Evolutionary conservation across 2,329 filamentous ascomycete species (phyloP).

Genomic region (Rhinocladiella similis): DNA sequence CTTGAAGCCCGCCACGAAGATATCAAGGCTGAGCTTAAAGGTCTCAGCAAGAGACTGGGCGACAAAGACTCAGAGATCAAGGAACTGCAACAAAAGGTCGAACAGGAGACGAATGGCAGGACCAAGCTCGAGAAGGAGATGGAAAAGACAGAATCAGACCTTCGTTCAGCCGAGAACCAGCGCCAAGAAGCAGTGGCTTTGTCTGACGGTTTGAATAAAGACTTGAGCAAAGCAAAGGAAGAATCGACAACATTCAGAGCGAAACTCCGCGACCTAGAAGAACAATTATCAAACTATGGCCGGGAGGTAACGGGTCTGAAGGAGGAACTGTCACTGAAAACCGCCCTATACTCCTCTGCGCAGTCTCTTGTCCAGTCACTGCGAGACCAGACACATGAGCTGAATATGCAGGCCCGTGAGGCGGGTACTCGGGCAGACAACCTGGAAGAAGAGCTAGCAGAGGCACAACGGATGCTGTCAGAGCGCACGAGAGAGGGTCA

Average conservation of each 20-base stretch:
- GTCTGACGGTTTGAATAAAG: constrained; percentile 68
- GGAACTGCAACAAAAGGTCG: constrained; percentile 73
- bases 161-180: constrained; percentile 74
- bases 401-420: constrained; percentile 90
- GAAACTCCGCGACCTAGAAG: constrained; percentile 72
- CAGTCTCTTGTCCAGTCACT: constrained; percentile 86
- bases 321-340: constrained; percentile 81
- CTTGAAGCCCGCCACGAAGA: constrained; percentile 83
- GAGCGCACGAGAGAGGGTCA: constrained; percentile 91
- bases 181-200: constrained; percentile 74
- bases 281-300: constrained; percentile 66
- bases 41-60: constrained; percentile 66
- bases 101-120: constrained; percentile 70
- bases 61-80: constrained; percentile 80
- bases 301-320: constrained; percentile 67
- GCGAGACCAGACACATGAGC: constrained; percentile 87
- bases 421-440: constrained; percentile 77
- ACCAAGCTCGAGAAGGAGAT: constrained; percentile 77
- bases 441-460: constrained; percentile 86
- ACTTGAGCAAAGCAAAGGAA: constrained; percentile 70
- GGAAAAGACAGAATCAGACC: constrained; percentile 70
- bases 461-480: constrained; percentile 80
- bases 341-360: constrained; percentile 79
- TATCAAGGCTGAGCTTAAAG: constrained; percentile 70
- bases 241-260: constrained; percentile 60